Evolutionary conservation across 805 yeast species (phyloP), one percentile per base, ranked within the genome.

Genomic region (Kodamaea kaohsiungensis): DNA sequence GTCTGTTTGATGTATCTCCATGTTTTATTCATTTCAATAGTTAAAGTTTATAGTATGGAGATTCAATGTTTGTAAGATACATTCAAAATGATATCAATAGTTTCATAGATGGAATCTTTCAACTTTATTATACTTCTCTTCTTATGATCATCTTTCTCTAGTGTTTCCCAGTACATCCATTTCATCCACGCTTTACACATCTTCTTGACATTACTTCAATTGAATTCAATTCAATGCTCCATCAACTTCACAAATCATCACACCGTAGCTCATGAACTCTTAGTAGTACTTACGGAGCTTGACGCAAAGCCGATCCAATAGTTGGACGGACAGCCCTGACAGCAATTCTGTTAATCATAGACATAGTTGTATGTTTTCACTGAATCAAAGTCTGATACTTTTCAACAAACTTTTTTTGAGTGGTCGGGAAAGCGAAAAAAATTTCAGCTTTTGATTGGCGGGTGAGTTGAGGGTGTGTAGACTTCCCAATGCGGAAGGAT

Each of bases 301-400:
- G 74, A 65, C 78, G 77, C 52, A 70, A 61, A 58, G 77, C 77
- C 69, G 73, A 60, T 53, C 68, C 66, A 38, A 64, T 59, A 54
- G 73, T 70, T 63, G 78, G 78, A 61, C 78, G 77, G 52, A 63
- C 64, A 58, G 76, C 74, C 69, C 72, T 75, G 61, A 73, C 65
- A 61, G 77, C 77, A 66, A 74, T 67, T 72, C 75, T 75, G 67
- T 70, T 70, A 60, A 76, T 68, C 68, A 73, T 67, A 63, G 78
- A 73, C 77, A 74, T 72, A 49, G 55, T 65, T 48, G 53, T 43
- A 47, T 56, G 54, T 47, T 59, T 52, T 52, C 52, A 54, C 45
- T 49, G 53, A 56, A 52, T 49, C 49, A 37, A 54, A 53, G 53
- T 46, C 51, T 48, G 48, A 46, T 40, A 49, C 54, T 49, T 43